Evolutionary conservation across 2,329 filamentous ascomycete genomes (phyloP), one percentile per base, ranked within the genome.

Genomic region (Leptodontidium sp.): DNA sequence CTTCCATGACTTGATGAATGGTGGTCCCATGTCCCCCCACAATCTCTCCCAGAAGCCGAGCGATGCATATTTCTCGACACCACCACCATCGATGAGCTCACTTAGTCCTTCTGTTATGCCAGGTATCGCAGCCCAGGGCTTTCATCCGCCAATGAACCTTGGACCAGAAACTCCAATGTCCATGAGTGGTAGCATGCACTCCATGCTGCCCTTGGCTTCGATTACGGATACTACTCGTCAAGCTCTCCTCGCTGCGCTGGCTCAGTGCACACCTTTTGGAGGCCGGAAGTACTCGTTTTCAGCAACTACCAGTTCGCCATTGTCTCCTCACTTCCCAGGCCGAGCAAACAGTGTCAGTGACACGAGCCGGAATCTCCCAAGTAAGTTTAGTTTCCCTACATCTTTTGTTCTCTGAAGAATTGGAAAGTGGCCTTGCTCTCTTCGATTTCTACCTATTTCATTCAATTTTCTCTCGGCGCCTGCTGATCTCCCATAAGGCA

Each of bases 61-160:
- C 79, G 92, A 96, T 79, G 86, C 89, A 73, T 93, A 91, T 79
- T 93, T 97, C 77, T 91, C 93, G 71, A 92, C 92, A 35, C 91
- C 93, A 70, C 91, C 92, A 71, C 88, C 91, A 57, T 89, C 88
- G 70, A 86, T 95, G 83, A 90, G 86, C 78, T 90, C 91, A 71
- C 84, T 94, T 81, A 93, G 91, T 81, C 90, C 90, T 68, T 87
- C 90, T 72, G 83, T 90, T 77, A 86, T 94, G 81, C 87, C 90
- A 73, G 90, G 89, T 79, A 84, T 89, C 72, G 85, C 84, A 70
- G 78, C 84, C 62, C 86, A 88, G 71, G 88, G 85, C 75, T 84
- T 91, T 81, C 90, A 89, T 79, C 86, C 90, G 73, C 84, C 90
- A 66, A 84, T 91, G 79, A 88, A 86, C 80, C 88, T 91, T 79